Base-by-base conservation (phyloP, 768 basidiomycete species). In the Cyclocybe aegerita region DNA sequence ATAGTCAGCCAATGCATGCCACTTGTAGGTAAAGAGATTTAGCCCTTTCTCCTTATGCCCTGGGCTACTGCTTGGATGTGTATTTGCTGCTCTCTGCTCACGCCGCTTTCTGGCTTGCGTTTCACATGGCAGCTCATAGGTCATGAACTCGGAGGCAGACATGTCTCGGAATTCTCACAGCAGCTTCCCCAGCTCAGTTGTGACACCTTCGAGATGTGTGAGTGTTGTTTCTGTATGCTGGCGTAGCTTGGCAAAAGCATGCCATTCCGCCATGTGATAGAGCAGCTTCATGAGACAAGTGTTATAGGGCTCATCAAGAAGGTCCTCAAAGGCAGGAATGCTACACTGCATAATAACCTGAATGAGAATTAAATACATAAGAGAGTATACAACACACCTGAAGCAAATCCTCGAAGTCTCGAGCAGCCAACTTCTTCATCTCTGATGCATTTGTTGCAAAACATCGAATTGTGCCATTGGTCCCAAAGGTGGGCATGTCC, bases 371-470 rank as follows among this genome's bases (percentile, higher is more conserved):
- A 32, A 36, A 36, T 16, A 31, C 15, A 43, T 31, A 17, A 17
- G 12, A 32, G 11, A 38, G n/a, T 23, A 43, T 7, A 23, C 33
- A 48, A 45, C 60, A 10, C 39, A 70, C 77, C 65, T 77, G 75
- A 0, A 78, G 57, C 1, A 76, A 50, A 36, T 79, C 73, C 43
- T 77, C 71, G 45, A 70, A 78, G 40, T 78, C 69, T 0, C 67
- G 55, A 1, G 65, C 76, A 6, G 69, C 68, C 2, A 68, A 47
- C 30, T 70, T 64, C 35, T 67, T 68, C 63, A 74, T 65, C 11
- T 65, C 66, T 0, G 70, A 66, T 0, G 67, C 61, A 50, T 75
- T 73, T 0, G 39, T 43, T 12, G 55, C 41, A 46, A 78, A 77
- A 9, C 55, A 48, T 0, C 68, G 63, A 7, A 79, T 78, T 0